Percentiles rank a stretch among this genome's conserved stretches.
phyloP scores from a whole-genome alignment of 2,329 filamentous ascomycete genomes.

The Paraphaeosphaeria sporulosa region DNA sequence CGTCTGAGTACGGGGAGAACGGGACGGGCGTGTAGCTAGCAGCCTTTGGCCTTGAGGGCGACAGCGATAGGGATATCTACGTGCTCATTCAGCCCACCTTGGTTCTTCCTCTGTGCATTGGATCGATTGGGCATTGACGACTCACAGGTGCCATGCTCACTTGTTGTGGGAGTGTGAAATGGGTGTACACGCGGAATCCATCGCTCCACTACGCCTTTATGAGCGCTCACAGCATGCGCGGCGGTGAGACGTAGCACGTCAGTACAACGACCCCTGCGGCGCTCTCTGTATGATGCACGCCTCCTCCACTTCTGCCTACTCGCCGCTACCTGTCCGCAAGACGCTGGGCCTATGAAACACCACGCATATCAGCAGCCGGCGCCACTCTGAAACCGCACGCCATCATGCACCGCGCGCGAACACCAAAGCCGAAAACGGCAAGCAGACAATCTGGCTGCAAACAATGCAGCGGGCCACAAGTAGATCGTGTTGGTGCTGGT shows the following conservation, averaged over 20 bases:
- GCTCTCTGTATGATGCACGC: conserved; percentile 24
- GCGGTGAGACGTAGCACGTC: conserved; percentile 35
- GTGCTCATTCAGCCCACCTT: background rate
- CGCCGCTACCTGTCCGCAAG: conserved; percentile 22
- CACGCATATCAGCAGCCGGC: conserved; percentile 13
- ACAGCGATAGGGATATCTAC: conserved; percentile 20
- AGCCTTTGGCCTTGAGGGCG: conserved; percentile 22
- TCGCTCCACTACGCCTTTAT: conserved; percentile 19
- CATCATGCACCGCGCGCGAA: conserved; percentile 17
- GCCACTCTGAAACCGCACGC: conserved; percentile 38
- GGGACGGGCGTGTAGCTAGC: conserved; percentile 31
- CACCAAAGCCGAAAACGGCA: background rate
- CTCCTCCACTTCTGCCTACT: conserved; percentile 23
- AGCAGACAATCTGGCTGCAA: background rate
- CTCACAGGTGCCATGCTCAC: conserved; percentile 38
- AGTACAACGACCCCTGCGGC: conserved; percentile 29
- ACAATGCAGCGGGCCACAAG: conserved; percentile 25
- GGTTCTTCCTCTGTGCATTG: background rate
- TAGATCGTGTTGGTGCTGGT: conserved; percentile 6
- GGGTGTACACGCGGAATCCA: conserved; percentile 16
- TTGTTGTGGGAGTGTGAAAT: background rate
- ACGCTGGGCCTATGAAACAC: conserved; percentile 24
- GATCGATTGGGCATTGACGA: conserved; percentile 27
- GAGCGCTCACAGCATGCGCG: conserved; percentile 23
- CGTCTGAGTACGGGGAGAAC: conserved; percentile 38